Conservation (phyloP, 208 protist genomes). For the Trypanosoma rangeli region DNA sequence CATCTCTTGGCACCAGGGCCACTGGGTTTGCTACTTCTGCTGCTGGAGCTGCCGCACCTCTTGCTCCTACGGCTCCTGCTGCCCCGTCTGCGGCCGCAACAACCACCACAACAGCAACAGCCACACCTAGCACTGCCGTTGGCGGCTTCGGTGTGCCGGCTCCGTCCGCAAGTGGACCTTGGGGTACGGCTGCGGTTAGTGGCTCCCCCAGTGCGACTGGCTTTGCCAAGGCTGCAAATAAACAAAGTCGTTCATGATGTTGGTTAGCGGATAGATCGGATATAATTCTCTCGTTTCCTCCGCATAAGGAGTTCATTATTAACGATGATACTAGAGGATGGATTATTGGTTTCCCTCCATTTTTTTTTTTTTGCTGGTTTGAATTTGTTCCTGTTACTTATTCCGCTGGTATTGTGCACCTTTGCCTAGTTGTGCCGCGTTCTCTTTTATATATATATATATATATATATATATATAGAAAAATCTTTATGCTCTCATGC, state of each 20-base stretch:
- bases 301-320: neutral
- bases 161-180: conserved; percentile 14
- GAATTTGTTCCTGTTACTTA: neutral
- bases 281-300: neutral
- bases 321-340: neutral
- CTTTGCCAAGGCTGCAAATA: conserved; percentile 4
- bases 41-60: neutral
- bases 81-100: neutral
- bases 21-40: conserved; percentile 8
- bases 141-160: conserved; percentile 24
- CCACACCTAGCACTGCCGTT: conserved; percentile 14
- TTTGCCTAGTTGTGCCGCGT: neutral
- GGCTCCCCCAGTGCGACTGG: conserved; percentile 18
- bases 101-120: neutral
- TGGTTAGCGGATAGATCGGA: conserved; percentile 1
- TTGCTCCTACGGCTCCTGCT: neutral
- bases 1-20: conserved; percentile 16
- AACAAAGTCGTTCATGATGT: conserved; percentile 5
- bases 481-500: too few relatives aligned
- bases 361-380: neutral
- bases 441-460: neutral
- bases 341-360: neutral
- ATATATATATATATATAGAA: too few relatives aligned
- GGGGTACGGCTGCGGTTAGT: conserved; percentile 9
- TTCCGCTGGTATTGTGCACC: neutral